Evolutionary conservation across 345 rosid genomes (phyloP), one percentile per base, ranked within the genome.

Genomic region (rapeseed (Brassica napus)): DNA sequence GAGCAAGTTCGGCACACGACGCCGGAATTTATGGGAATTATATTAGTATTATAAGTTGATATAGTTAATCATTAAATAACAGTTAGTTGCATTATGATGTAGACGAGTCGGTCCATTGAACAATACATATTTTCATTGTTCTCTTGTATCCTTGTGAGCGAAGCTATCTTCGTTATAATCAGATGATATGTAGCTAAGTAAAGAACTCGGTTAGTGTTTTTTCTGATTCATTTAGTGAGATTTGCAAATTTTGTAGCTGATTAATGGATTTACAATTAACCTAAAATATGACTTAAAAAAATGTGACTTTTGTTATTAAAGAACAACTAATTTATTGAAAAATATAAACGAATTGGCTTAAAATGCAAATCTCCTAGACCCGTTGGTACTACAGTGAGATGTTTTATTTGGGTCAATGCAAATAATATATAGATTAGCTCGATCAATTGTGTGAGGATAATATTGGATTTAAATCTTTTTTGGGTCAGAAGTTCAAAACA

Each of bases 1-100:
- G 67, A 72, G 52, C 68, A 72, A 72, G 18, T 65, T 66, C 62
- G 61, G n/a, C 77, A 58, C 82, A 78, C 77, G 82, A 55, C 54
- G 26, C 62, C 28, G 60, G 47, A 15, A 55, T 71, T 72, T 1
- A 65, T 65, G 52, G 59, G 8, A 72, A 65, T 8, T 35, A 24
- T 11, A 76, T 60, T 30, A 28, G 31, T 28, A 60, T 5, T 44
- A 69, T 55, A 30, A 42, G 47, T 9, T 69, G 74, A 14, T 60
- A 24, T 16, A 11, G 23, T 4, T 39, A 42, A 71, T 58, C 52
- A 39, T 15, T 72, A 18, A 11, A 72, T 57, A 57, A 65, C 31
- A 55, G 12, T 34, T 52, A 31, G 31, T 63, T 52, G 34, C 65
- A 77, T 52, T 10, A 15, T 49, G 18, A 9, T 24, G 62, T 62